These are phyloP conservation scores for Saccharomycopsis selenospora DNA, from an alignment of 805 yeast genomes.

Conservation along the genomic window DNA sequence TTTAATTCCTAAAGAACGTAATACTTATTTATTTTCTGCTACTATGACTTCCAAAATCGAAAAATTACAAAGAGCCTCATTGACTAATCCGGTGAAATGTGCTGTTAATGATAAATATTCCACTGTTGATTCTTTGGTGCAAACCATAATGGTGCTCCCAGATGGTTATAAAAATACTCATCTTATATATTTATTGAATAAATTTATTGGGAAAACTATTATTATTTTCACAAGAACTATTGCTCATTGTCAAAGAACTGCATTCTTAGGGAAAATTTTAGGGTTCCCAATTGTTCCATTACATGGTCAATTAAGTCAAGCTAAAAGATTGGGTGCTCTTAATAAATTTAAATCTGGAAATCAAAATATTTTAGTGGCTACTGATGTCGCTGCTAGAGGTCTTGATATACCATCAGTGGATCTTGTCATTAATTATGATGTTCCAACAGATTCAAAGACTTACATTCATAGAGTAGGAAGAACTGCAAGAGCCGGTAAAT, in stretches of 20 bases:
- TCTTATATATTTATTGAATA: conserved; percentile 75
- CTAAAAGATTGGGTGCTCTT: conserved; percentile 75
- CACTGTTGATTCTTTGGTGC: conserved; percentile 90
- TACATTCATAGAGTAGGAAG: conserved; percentile 89
- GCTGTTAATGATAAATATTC: conserved; percentile 84
- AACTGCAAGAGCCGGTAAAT: conserved; percentile 90
- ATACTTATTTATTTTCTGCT: conserved; percentile 89
- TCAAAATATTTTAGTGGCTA: conserved; percentile 64
- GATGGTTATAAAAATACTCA: conserved; percentile 89
- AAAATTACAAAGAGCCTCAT: conserved; percentile 87
- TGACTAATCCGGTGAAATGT: conserved; percentile 80
- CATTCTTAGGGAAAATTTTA: conserved; percentile 67
- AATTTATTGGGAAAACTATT: conserved; percentile 73
- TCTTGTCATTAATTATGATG: conserved; percentile 68
- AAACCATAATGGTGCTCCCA: conserved; percentile 83
- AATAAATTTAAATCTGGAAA: conserved; percentile 73
- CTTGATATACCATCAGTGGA: conserved; percentile 78
- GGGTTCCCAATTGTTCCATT: conserved; percentile 89
- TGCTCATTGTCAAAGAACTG: conserved; percentile 89
- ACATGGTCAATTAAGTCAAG: conserved; percentile 86
- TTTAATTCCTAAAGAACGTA: conserved; percentile 70
- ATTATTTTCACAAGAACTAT: conserved; percentile 92
- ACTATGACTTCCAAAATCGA: conserved; percentile 95
- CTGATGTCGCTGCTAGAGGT: conserved; percentile 88
- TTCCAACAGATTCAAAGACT: conserved; percentile 79